Base-by-base conservation (phyloP, 2,329 filamentous ascomycete genomes). In the Cercospora sp. region DNA sequence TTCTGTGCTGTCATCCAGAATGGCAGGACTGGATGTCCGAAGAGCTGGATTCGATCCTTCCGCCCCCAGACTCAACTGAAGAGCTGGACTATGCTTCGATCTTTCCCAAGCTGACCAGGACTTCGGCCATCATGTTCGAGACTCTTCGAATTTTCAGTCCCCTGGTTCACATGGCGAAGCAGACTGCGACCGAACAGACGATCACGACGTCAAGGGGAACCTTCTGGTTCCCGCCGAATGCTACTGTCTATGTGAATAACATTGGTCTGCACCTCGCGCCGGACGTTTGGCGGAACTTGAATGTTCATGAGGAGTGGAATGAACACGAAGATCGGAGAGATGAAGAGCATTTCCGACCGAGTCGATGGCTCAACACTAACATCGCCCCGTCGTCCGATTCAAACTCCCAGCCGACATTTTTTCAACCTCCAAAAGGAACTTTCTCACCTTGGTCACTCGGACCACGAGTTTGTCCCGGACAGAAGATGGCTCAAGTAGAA, bases 401-500 rank as follows among this genome's bases (percentile, higher is more conserved):
- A 3, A 12, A 23, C 5, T 13, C 20, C 2, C 48, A 9, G 6
- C 2, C 23, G 13, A 36, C 66, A 18, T 57, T 81, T 2, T 76
- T 79, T 64, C 75, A 76, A 16, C 80, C 81, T 0, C 70, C 77
- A 0, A 80, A 79, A 48, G 82, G 82, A 0, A 75, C 77, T 0
- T 87, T 81, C 67, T 53, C 82, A 1, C 80, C 84, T 0, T 87
- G 84, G 84, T 81, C 82, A 0, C 74, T 70, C 3, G 85, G 85
- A 0, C 83, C 84, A 10, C 74, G 85, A 5, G 75, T 83, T 3
- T 87, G 85, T 72, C 84, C 84, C 0, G 85, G 85, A 0, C 79
- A 83, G 77, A 86, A 86, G 72, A 84, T 87, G 79, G 79, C 84
- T 1, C 83, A 87, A 75, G 85, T 87, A 2, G 85, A 87, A 73